Evolutionary conservation across 2,329 filamentous ascomycete genomes (phyloP).

Genomic region (Drechslerella stenobrocha): DNA sequence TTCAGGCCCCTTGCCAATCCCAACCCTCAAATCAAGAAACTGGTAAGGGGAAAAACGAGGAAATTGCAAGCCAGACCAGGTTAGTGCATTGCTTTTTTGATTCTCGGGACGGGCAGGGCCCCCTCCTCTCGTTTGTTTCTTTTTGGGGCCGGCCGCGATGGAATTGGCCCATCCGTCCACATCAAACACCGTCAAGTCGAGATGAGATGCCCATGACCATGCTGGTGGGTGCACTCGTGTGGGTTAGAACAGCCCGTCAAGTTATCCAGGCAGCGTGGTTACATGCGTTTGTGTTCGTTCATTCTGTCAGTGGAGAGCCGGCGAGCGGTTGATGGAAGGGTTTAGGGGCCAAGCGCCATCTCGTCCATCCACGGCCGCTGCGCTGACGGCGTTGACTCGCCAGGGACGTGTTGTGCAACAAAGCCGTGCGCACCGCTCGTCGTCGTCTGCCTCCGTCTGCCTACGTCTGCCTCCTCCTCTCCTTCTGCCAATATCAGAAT

Average conservation of each 20-base stretch:
- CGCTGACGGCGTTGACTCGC: too few species aligned
- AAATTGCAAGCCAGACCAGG: constrained; percentile 48
- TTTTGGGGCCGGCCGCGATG: constrained; percentile 34
- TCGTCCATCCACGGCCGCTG: too few species aligned
- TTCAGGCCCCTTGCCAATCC: constrained; percentile 44
- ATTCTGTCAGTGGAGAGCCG: too few species aligned
- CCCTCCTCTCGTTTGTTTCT: constrained; percentile 38
- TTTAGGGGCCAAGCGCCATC: too few species aligned
- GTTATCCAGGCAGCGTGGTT: neutral
- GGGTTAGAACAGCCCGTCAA: constrained; percentile 5
- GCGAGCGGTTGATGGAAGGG: too few species aligned
- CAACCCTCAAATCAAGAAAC: constrained; percentile 47
- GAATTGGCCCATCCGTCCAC: constrained; percentile 39
- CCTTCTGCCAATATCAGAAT: too few species aligned
- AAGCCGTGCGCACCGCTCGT: too few species aligned
- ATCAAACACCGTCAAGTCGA: constrained; percentile 20
- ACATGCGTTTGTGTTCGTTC: too few species aligned
- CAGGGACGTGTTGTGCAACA: too few species aligned
- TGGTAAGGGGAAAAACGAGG: constrained; percentile 48
- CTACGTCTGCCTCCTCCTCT: too few species aligned
- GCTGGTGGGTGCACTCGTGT: neutral
- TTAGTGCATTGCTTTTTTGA: constrained; percentile 48
- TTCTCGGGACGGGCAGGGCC: constrained; percentile 32
- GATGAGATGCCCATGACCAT: neutral
- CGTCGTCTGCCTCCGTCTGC: too few species aligned